These are phyloP conservation scores for Yamadazyma ubonensis DNA, from an alignment of 805 yeast species.

Conservation along the genomic window DNA sequence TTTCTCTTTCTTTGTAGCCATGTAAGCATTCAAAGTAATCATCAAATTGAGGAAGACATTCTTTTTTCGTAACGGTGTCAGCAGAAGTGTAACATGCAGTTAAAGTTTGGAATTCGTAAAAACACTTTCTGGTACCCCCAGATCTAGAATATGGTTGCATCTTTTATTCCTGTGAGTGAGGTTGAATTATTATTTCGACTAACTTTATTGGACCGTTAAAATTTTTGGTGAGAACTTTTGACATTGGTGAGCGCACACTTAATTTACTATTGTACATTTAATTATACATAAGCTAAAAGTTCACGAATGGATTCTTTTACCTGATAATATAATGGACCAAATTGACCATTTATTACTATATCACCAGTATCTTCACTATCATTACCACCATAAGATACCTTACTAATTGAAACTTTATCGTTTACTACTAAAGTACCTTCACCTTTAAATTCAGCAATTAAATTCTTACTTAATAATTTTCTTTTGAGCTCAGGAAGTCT, in stretches of 20 bases:
- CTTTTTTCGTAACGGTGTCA: constrained; percentile 40
- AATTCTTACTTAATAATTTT: constrained; percentile 54
- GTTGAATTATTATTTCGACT: constrained; percentile 4
- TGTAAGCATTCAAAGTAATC: constrained; percentile 49
- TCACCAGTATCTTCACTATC: constrained; percentile 66
- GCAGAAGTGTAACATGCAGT: constrained; percentile 46
- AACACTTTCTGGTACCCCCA: constrained; percentile 49
- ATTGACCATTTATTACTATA: constrained; percentile 79
- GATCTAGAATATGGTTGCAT: constrained; percentile 50
- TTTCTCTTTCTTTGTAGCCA: constrained; percentile 47
- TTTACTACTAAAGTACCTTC: constrained; percentile 91
- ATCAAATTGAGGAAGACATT: constrained; percentile 43
- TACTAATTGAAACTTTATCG: constrained; percentile 69
- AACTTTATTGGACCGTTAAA: constrained; percentile 11
- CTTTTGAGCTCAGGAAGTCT: constrained; percentile 76
- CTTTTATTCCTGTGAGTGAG: neutral
- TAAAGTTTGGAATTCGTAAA: constrained; percentile 46
- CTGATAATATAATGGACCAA: constrained; percentile 71
- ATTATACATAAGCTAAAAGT: constrained; percentile 69
- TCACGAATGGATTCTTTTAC: constrained; percentile 70
- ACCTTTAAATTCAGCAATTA: constrained; percentile 84
- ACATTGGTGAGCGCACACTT: constrained; percentile 2
- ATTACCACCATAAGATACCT: constrained; percentile 44
- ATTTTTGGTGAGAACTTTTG: constrained; percentile 6
- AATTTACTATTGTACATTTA: constrained; percentile 1